Evolutionary conservation across 176 grass and related monocot species (phyloP).

Genomic region (maize (Zea mays)): Zm-B73-REFERENCE-NAM-5.0 NC_050103.1:174542501-174543000

Average conservation of each 20-base stretch:
- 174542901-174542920: slow-evolving; percentile 54
- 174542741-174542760: slow-evolving; percentile 31
- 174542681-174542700: slow-evolving; percentile 61
- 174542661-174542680: slow-evolving; percentile 85
- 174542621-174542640: slow-evolving; percentile 60
- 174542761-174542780: slow-evolving; percentile 61
- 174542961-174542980: no score
- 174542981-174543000: no score
- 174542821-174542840: no score
- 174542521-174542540: no score
- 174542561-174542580: no score
- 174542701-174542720: slow-evolving; percentile 65
- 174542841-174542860: not conserved
- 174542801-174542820: slow-evolving; percentile 30
- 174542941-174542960: slow-evolving; percentile 85
- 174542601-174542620: no score
- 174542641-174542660: slow-evolving; percentile 61
- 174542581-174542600: no score
- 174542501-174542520: no score
- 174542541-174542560: no score
- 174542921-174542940: slow-evolving; percentile 69
- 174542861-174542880: slow-evolving; percentile 11
- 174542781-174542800: slow-evolving; percentile 21
- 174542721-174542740: slow-evolving; percentile 58
- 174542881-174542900: slow-evolving; percentile 23